Conservation (phyloP, 352 stramenopile genomes). For the Phytophthora fragariae region DNA sequence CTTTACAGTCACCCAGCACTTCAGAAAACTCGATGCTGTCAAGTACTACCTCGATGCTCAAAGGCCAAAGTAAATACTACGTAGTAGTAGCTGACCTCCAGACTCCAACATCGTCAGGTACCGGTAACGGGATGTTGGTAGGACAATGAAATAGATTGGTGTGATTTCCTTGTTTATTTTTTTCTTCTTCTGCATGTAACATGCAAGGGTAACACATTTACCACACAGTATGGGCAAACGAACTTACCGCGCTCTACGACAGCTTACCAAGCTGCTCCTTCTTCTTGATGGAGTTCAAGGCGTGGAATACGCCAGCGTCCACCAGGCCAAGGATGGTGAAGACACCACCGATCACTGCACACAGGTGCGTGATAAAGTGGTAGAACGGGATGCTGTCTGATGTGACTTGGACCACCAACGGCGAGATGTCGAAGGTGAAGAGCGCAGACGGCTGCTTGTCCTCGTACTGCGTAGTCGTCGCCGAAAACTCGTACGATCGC, state of each 20-base stretch:
- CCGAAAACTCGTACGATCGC: constrained; percentile 83
- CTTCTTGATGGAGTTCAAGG: constrained; percentile 87
- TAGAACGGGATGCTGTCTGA: constrained; percentile 83
- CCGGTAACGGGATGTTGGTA: neutral
- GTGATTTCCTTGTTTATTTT: constrained; percentile 27
- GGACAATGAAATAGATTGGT: constrained; percentile 34
- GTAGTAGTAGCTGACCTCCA: too few relatives aligned
- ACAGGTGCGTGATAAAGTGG: constrained; percentile 86
- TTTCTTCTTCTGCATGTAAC: constrained; percentile 9
- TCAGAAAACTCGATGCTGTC: constrained; percentile 68
- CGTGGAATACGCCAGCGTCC: constrained; percentile 81
- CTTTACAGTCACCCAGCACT: constrained; percentile 68
- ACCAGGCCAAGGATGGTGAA: constrained; percentile 89
- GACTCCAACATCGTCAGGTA: neutral
- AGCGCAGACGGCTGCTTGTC: constrained; percentile 67
- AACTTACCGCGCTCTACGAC: constrained; percentile 38
- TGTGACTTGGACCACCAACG: constrained; percentile 75
- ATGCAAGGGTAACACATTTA: constrained; percentile 28
- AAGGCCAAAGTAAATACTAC: constrained; percentile 24
- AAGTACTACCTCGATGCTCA: constrained; percentile 71
- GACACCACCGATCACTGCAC: constrained; percentile 83
- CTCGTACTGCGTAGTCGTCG: constrained; percentile 79
- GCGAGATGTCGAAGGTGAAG: constrained; percentile 87
- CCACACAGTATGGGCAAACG: constrained; percentile 1
- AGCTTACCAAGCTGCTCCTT: constrained; percentile 87